Base-by-base conservation (phyloP, 2,329 filamentous ascomycete species). In the Fusarium multiceps region DNA sequence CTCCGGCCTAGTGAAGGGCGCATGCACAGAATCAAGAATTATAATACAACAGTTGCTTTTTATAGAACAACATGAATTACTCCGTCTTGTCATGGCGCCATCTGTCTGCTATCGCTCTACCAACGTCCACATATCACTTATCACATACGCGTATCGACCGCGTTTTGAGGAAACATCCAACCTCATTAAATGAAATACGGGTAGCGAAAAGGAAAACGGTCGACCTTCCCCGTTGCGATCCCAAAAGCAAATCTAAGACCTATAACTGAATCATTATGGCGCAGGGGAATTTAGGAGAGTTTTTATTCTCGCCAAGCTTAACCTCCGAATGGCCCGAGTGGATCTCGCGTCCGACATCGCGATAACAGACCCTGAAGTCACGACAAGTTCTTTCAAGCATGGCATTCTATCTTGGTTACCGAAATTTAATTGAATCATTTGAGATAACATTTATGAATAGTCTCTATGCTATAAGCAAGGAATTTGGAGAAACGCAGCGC, bases 151-250 rank as follows among this genome's bases (percentile, higher is more conserved):
- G 49, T 28, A 51, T 51, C 0, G 7, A 7, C 2, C 18, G 18
- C 3, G 18, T n/a, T 6, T 3, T 3, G 10, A 43, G 8, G 5
- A 23, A 10, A 23, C 6, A 3, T 2, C 0, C 20, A 3, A 23
- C 4, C 41, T 43, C 21, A 21, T 23, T 16, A 43, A 1, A 16
- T 1, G 9, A 10, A 7, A 40, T 41, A 51, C 49, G 23, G 32
- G 49, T n/a, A 37, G 18, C 34, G 32, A 28, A 5, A 28, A 4
- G 0, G 2, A 4, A 25, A 20, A 2, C 13, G 1, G 18, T n/a
- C 3, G 6, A 46, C 25, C 18, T 28, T 18, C 16, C 30, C 30
- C 16, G 16, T 25, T 50, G 2, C 7, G 18, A 14, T 11, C 12
- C 18, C 11, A 37, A 14, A 6, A 37, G 4, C 21, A 50, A 25